Base-by-base conservation (phyloP, 805 yeast genomes). In the Pichia scutulata region DNA sequence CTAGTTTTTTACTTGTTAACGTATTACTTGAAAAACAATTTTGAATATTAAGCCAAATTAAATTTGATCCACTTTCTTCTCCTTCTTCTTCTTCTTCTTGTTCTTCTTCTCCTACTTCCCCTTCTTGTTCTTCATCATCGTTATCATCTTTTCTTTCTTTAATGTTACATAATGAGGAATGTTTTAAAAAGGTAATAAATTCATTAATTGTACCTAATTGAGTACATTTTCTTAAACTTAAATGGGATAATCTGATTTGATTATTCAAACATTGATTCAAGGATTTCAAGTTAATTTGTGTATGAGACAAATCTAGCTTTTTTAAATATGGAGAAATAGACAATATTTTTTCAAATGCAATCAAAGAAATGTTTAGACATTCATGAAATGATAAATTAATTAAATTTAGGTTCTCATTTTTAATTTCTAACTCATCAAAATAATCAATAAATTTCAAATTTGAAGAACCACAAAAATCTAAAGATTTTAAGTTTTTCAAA, bases 381-480 rank as follows among this genome's bases (percentile, higher is more conserved):
- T 89, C 96, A 67, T 89, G 96, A 60, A 90, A 78, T 0, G 95
- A 87, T 12, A 90, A 59, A 52, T 78, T 72, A 12, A 18, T 14
- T 7, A 69, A 57, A 36, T 58, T 59, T 25, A 56, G 50, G 47
- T 51, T 63, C 23, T 48, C 57, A 51, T 52, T 60, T 21, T 45
- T 47, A 41, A 73, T 63, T n/a, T 47, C 58, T 22, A 78, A 64
- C 19, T 69, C 60, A 18, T 73, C 69, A 58, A 88, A 83, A 23
- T 86, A 82, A 14, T 70, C 58, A 13, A 81, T 79, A 61, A 89
- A 87, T 28, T 62, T 69, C 37, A 70, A 72, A 43, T 86, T 84
- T 7, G 88, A 79, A 39, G 95, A 86, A 8, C 97, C 97, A 66
- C 97, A 89, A 55, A 89, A 88, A 66, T 89, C 97, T 13, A 89